These are phyloP conservation scores for Chalciporus sphaerocephalus DNA, from an alignment of 768 basidiomycete genomes.

Conservation along the genomic window DNA sequence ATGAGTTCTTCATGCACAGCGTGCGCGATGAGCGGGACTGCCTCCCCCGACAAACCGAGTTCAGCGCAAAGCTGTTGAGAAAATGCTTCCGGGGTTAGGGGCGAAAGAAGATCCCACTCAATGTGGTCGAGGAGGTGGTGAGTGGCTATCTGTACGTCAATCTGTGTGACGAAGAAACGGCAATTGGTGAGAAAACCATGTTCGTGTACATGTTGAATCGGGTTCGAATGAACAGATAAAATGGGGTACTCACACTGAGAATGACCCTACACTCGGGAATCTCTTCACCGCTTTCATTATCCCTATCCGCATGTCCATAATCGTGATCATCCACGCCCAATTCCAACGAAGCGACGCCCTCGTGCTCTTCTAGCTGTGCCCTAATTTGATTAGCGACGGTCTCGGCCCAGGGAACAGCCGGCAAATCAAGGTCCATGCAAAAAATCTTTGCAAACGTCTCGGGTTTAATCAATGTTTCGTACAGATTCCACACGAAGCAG, in stretches of 20 bases:
- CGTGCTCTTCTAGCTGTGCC: conserved; percentile 87
- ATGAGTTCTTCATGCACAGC: conserved; percentile 94
- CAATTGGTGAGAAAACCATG: conserved; percentile 9
- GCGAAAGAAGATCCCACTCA: conserved; percentile 97
- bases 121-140: conserved; percentile 92
- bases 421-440: conserved; percentile 83
- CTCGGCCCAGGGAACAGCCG: conserved; percentile 60
- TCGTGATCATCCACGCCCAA: conserved; percentile 41
- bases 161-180: conserved; percentile 42
- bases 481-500: conserved; percentile 92
- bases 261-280: conserved; percentile 78
- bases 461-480: conserved; percentile 82
- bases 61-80: conserved; percentile 76
- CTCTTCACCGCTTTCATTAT: conserved; percentile 53
- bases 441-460: conserved; percentile 82
- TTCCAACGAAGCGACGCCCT: conserved; percentile 76
- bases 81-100: conserved; percentile 85
- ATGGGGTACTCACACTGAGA: conserved; percentile 53
- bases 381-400: conserved; percentile 83
- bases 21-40: conserved; percentile 83
- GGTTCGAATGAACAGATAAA: conserved; percentile 14
- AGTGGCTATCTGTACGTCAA: conserved; percentile 94
- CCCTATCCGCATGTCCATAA: conserved; percentile 13
- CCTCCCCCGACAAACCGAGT: conserved; percentile 84
- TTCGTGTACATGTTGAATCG: conserved; percentile 16